Evolutionary conservation across 2,329 filamentous ascomycete species (phyloP).

Genomic region (Didymosphaeria variabile): DNA sequence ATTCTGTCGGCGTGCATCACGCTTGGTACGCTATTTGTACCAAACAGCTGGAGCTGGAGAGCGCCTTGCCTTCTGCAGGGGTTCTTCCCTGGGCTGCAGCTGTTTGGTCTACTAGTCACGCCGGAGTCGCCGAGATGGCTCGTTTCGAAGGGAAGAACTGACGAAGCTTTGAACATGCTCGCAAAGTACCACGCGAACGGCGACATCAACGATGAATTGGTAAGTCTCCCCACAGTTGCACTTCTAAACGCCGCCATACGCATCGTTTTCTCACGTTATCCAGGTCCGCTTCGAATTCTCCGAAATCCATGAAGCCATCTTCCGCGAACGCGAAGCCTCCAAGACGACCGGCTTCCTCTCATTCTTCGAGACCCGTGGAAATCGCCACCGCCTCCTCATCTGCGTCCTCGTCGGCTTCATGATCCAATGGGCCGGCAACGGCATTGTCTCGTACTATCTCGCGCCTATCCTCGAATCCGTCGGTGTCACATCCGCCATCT

Average conservation of each 20-base stretch:
- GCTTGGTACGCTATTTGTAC: neutral
- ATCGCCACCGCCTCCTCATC: constrained; percentile 51
- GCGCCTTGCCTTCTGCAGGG: constrained; percentile 56
- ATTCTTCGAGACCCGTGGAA: constrained; percentile 39
- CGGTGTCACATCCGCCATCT: constrained; percentile 44
- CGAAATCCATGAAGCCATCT: constrained; percentile 21
- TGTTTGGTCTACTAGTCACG: neutral
- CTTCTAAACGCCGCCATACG: neutral
- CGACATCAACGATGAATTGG: constrained; percentile 29
- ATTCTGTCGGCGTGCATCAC: constrained; percentile 40
- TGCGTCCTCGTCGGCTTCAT: constrained; percentile 46
- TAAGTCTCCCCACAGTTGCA: neutral
- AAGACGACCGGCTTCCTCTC: constrained; percentile 19
- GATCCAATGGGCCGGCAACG: constrained; percentile 52
- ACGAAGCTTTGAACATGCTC: constrained; percentile 33
- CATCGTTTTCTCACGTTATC: neutral
- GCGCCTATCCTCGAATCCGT: constrained; percentile 48
- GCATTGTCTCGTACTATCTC: constrained; percentile 50
- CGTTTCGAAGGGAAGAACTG: constrained; percentile 57
- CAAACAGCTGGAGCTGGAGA: constrained; percentile 53
- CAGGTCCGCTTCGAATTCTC: constrained; percentile 20
- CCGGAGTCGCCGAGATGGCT: constrained; percentile 55
- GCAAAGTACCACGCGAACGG: constrained; percentile 22
- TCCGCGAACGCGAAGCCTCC: constrained; percentile 22
- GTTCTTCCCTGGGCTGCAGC: constrained; percentile 19